Conservation (phyloP, 2,329 filamentous ascomycete species). For the Ilyonectria destructans region DNA sequence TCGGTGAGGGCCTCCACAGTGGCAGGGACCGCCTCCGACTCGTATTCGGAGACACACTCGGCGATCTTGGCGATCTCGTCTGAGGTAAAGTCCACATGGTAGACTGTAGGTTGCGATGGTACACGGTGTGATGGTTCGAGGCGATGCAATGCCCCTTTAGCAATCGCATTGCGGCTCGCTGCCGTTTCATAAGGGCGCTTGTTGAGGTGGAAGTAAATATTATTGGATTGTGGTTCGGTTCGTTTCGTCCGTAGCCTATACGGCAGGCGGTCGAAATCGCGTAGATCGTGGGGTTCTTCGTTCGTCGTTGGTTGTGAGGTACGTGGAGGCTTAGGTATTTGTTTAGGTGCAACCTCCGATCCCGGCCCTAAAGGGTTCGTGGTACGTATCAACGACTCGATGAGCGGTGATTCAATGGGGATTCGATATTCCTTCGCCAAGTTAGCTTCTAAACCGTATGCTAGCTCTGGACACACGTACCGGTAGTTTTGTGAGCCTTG, state of each 20-base stretch:
- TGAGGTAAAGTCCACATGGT: constrained; percentile 65
- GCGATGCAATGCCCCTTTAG: constrained; percentile 39
- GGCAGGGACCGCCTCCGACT: constrained; percentile 33
- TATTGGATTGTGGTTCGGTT: constrained; percentile 31
- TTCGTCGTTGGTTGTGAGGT: not conserved
- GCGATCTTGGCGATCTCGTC: constrained; percentile 56
- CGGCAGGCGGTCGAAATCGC: constrained; percentile 20
- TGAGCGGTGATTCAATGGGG: too few species aligned
- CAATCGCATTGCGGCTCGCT: constrained; percentile 49
- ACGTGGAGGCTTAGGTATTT: not conserved
- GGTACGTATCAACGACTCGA: not conserved
- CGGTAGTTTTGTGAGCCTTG: constrained; percentile 37
- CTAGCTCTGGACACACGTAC: constrained; percentile 37
- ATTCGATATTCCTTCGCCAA: constrained; percentile 24
- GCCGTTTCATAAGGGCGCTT: constrained; percentile 49
- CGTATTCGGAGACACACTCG: constrained; percentile 36
- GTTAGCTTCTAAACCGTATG: constrained; percentile 11
- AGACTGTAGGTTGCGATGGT: constrained; percentile 38
- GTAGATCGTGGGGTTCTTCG: constrained; percentile 5
- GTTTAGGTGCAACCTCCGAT: not conserved
- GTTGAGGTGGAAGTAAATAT: constrained; percentile 36
- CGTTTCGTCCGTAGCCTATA: constrained; percentile 34
- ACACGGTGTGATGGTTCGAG: constrained; percentile 22
- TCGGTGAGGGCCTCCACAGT: constrained; percentile 41
- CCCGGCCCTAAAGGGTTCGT: not conserved